These are phyloP conservation scores for Colletotrichum sp. DNA, from an alignment of 2,329 filamentous ascomycete species.

Conservation along the genomic window DNA sequence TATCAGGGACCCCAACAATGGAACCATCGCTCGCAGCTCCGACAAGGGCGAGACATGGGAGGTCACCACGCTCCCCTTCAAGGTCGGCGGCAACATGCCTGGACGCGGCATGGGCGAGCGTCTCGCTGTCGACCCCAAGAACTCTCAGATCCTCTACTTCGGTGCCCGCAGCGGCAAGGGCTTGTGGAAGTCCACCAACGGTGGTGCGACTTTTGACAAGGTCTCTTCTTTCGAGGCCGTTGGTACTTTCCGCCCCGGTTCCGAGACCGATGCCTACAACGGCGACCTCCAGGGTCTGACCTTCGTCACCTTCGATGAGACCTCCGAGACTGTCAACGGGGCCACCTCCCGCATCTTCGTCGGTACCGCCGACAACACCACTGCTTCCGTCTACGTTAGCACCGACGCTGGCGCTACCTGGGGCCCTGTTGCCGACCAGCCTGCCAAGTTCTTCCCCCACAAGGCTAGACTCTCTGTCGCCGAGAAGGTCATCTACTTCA, in stretches of 20 bases:
- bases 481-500: slow-evolving; percentile 55
- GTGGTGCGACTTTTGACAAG: slow-evolving; percentile 50
- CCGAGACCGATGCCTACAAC: slow-evolving; percentile 45
- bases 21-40: slow-evolving; percentile 58
- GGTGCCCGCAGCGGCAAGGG: slow-evolving; percentile 64
- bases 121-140: slow-evolving; percentile 62
- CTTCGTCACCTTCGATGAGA: slow-evolving; percentile 61
- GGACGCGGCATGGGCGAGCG: slow-evolving; percentile 64
- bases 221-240: slow-evolving; percentile 59
- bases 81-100: slow-evolving; percentile 67
- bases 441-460: slow-evolving; percentile 56
- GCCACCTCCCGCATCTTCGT: slow-evolving; percentile 63
- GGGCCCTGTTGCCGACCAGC: slow-evolving; percentile 55
- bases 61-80: slow-evolving; percentile 57
- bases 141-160: slow-evolving; percentile 62
- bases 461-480: slow-evolving; percentile 54
- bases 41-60: slow-evolving; percentile 60
- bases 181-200: slow-evolving; percentile 62
- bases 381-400: slow-evolving; percentile 58
- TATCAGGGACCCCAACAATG: slow-evolving; percentile 55
- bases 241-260: slow-evolving; percentile 54
- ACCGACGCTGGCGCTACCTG: slow-evolving; percentile 59
- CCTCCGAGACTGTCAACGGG: slow-evolving; percentile 47
- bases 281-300: slow-evolving; percentile 48
- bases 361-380: slow-evolving; percentile 57